Evolutionary conservation across 805 yeast species (phyloP), one percentile per base, ranked within the genome.

Genomic region (Kodamaea sagamina): DNA sequence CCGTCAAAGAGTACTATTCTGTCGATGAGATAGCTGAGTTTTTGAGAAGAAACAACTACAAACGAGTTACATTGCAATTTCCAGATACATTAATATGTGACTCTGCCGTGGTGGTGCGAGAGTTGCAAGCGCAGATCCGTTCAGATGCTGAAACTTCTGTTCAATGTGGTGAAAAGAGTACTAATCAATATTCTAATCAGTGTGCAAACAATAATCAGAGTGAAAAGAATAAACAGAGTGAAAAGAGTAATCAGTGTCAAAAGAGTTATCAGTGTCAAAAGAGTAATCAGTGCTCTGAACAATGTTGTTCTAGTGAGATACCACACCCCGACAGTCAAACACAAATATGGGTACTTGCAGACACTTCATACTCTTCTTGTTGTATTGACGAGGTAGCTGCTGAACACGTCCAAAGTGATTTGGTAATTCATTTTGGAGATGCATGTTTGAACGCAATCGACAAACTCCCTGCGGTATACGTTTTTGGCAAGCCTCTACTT

Each of bases 351-450:
- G 78, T 92, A 12, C 67, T 93, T 27, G 99, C 98, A 0, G 99
- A 93, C 58, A 92, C 99, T 0, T 89, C 97, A 0, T 93, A 93
- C 57, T 87, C 96, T 21, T 74, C 96, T 1, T 93, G 99, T 63
- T 93, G 99, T 65, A 84, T 92, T 8, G 99, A 93, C 62, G 97
- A 90, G 57, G 95, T 92, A 19, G 98, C 99, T 0, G 95, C 97
- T 0, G 90, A 86, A 57, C 99, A 93, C 62, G 95, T 92, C 11
- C 59, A 69, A 5, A 89, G 93, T 5, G 96, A 92, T 49, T 65
- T 86, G 4, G 88, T 93, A 21, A 81, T 90, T 1, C 99, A 93
- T 63, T 88, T 90, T 63, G 99, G 99, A 2, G 95, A 89, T 58
- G 92, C 98, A 0, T 93, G 99, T 62, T 64, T 93, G 57, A 89